Evolutionary conservation across 768 basidiomycete genomes (phyloP).

Genomic region (Leccinum sublutescens): DNA sequence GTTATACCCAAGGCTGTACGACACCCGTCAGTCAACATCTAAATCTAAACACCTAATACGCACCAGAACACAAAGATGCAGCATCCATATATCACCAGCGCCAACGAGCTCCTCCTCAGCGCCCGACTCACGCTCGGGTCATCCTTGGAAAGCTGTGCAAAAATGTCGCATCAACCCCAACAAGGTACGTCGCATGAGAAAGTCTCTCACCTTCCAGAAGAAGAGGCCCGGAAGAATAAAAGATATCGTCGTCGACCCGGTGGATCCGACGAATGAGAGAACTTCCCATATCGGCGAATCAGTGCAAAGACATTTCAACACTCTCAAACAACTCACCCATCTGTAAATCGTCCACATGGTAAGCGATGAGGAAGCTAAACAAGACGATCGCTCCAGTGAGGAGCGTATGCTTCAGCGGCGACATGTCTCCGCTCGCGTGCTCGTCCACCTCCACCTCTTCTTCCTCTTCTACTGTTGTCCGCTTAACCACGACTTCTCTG

Average conservation of each 20-base stretch:
- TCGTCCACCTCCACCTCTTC: slow-evolving; percentile 48
- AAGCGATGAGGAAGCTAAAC: slow-evolving; percentile 69
- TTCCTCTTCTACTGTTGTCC: slow-evolving; percentile 43
- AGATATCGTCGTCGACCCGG: slow-evolving; percentile 94
- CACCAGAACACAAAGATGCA: slow-evolving; percentile 88
- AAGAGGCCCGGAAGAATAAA: slow-evolving; percentile 94
- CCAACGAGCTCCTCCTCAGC: slow-evolving; percentile 62
- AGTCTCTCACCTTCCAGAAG: slow-evolving; percentile 77
- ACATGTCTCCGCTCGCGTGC: slow-evolving; percentile 61
- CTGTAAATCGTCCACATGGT: slow-evolving; percentile 73
- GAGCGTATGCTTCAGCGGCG: slow-evolving; percentile 60
- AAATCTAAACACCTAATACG: slow-evolving; percentile 28
- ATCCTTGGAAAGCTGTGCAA: slow-evolving; percentile 60
- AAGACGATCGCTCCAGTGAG: slow-evolving; percentile 68
- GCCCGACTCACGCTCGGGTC: slow-evolving; percentile 53
- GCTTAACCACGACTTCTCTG: slow-evolving; percentile 37
- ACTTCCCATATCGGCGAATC: slow-evolving; percentile 47
- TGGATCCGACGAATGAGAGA: slow-evolving; percentile 93
- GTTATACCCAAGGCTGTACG: slow-evolving; percentile 69
- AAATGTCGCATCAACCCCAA: slow-evolving; percentile 5
- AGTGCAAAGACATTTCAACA: slow-evolving; percentile 2
- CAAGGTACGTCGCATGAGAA: slow-evolving; percentile 10
- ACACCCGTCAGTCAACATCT: slow-evolving; percentile 6
- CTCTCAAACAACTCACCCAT: slow-evolving; percentile 51
- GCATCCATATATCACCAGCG: slow-evolving; percentile 69